These are phyloP conservation scores for Ciborinia camelliae DNA, from an alignment of 2,329 filamentous ascomycete species.

Conservation along the genomic window DNA sequence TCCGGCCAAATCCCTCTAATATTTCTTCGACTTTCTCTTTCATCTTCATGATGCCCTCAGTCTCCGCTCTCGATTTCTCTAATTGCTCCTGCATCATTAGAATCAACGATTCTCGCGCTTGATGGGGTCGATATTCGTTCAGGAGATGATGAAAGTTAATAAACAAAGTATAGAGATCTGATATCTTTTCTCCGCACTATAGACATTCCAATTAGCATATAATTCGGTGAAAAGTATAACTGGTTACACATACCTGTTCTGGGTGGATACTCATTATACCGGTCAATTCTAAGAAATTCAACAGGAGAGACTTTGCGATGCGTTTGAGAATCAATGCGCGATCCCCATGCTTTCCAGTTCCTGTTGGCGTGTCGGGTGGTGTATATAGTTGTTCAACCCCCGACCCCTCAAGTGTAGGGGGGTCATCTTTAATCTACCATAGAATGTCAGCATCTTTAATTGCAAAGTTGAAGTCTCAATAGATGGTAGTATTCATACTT, in stretches of 20 bases:
- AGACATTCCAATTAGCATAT: slow-evolving; percentile 24
- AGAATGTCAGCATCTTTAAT: background rate
- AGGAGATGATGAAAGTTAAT: slow-evolving; percentile 91
- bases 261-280: slow-evolving; percentile 69
- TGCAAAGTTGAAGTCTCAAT: background rate
- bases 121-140: slow-evolving; percentile 91
- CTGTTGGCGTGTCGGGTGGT: slow-evolving; percentile 31
- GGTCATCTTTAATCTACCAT: slow-evolving; percentile 53
- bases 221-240: background rate
- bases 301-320: slow-evolving; percentile 76
- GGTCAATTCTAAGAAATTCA: slow-evolving; percentile 84
- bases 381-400: slow-evolving; percentile 67
- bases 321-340: slow-evolving; percentile 68
- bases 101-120: slow-evolving; percentile 84
- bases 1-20: slow-evolving; percentile 63
- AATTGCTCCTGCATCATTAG: slow-evolving; percentile 83
- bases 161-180: slow-evolving; percentile 76
- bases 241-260: slow-evolving; percentile 43
- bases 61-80: slow-evolving; percentile 68
- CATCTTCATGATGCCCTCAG: slow-evolving; percentile 62
- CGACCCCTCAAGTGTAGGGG: slow-evolving; percentile 65
- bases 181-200: slow-evolving; percentile 66
- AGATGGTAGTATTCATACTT: slow-evolving; percentile 38
- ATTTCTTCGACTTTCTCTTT: slow-evolving; percentile 71
- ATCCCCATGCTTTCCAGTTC: slow-evolving; percentile 54